Evolutionary conservation across 2,329 filamentous ascomycete genomes (phyloP).

Genomic region (Sporothrix humicola): DNA sequence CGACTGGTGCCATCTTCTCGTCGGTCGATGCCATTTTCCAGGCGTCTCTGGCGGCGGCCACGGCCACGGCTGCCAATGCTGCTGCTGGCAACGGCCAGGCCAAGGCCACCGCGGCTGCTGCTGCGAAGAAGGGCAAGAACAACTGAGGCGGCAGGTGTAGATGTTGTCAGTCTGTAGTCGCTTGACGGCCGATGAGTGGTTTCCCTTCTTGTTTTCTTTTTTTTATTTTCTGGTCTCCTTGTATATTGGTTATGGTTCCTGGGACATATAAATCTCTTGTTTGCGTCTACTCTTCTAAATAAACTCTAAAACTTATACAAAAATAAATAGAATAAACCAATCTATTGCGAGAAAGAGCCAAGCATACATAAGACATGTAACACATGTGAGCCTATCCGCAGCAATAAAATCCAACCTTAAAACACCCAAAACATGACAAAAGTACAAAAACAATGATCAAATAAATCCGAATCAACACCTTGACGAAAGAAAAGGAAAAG

Average conservation of each 20-base stretch:
- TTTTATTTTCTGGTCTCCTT: no score
- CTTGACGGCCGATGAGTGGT: no score
- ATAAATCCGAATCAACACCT: not conserved
- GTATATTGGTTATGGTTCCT: no score
- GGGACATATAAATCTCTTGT: no score
- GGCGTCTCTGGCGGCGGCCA: constrained; percentile 23
- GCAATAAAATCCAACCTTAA: not conserved
- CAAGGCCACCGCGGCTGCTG: not conserved
- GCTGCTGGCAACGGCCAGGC: not conserved
- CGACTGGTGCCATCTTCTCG: constrained; percentile 35
- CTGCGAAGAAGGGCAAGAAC: constrained; percentile 28
- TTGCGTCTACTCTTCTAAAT: no score
- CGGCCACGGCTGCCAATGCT: constrained; percentile 24
- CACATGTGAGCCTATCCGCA: no score
- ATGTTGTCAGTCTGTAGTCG: not conserved
- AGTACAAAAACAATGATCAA: not conserved
- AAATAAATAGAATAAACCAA: no score
- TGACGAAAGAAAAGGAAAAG: not conserved
- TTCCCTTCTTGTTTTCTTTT: not conserved
- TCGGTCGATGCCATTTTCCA: constrained; percentile 35
- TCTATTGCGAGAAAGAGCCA: no score
- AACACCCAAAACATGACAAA: not conserved
- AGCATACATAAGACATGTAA: no score
- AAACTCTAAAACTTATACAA: no score
- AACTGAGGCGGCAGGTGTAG: constrained; percentile 14